Base-by-base conservation (phyloP, 768 basidiomycete genomes). In the Ephemerocybe angulata region DNA sequence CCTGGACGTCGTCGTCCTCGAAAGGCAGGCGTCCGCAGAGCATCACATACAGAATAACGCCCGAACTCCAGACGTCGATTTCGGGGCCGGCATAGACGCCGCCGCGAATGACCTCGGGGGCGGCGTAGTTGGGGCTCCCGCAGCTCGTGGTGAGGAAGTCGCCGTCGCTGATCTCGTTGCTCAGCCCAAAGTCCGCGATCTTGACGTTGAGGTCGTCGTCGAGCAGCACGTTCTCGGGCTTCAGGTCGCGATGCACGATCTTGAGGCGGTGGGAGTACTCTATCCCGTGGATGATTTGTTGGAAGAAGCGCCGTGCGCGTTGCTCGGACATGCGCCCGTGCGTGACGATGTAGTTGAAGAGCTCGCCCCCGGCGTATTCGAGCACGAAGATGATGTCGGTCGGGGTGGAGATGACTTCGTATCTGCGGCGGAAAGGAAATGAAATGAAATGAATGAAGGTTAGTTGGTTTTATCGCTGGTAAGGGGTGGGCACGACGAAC, bases 1-100 rank as follows among this genome's bases (percentile, higher is more conserved):
- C 79, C 47, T 93, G 91, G 38, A 98, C 93, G 65, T 97, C 90
- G 42, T 97, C 93, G 70, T 98, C 95, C 72, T 98, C 97, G 67
- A 99, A 99, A 1, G 97, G 97, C 28, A 99, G 80, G 44, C 90
- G 77, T 4, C 96, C 97, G 64, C 91, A 95, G 4, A 99, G 81
- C 87, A 99, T 94, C 54, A 98, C 97, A 72, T 95, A 98, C 50
- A 99, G 81, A 61, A 99, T 98, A n/a, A 99, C 96, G 0, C 97
- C 97, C 53, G 91, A 91, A 61, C 91, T 93, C 97, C 97, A 99
- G 11, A 98, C 93, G 60, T 99, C 97, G 64, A 98, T 97, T 72
- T 98, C 97, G 0, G 96, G 95, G 0, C 97, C 97, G 0, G 93
- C 93, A 66, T 99, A 99, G 7, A 95, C 80, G 27, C 91, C 90